Evolutionary conservation across 179 eudicot genomes (phyloP), one percentile per base, ranked within the genome.

Genomic region (Beta corolliflora): DNA sequence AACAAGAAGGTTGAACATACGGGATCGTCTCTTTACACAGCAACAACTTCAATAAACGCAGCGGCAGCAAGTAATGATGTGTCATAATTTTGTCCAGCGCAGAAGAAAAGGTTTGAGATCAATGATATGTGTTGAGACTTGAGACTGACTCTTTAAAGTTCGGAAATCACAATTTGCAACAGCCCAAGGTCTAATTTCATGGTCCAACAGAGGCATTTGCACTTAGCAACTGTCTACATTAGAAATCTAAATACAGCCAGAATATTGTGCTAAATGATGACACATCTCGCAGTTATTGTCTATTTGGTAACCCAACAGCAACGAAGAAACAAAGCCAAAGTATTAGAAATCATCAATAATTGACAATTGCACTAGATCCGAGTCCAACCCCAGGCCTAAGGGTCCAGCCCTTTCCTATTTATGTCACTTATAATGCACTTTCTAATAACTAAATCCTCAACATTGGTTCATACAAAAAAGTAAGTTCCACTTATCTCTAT

Each of bases 41-140:
- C 21, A 84, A 5, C 19, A 77, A 54, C 66, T n/a, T 60, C 31
- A 67, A 77, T 73, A 46, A 23, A 78, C 56, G 41, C 55, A 65
- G 64, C 50, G 12, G 61, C 25, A 76, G 59, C 11, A 2, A 69
- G 45, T 36, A n/a, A 74, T 67, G 23, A 36, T 19, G 21, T 31
- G 23, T 55, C 4, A 31, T 14, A 3, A 18, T 69, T 29, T 55
- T 36, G n/a, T n/a, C 44, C 18, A 12, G 29, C 29, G 67, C 18
- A 75, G 23, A 56, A 56, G 11, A 16, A 31, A 10, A 0, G 68
- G 19, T 79, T 44, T 14, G 9, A 69, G 15, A 16, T 70, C 41
- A 56, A 69, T 36, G 41, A 36, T 36, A 36, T 36, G 41, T 36
- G 41, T 36, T 36, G 41, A 36, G 41, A 36, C 41, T 36, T 36